Conservation (phyloP, 2,329 filamentous ascomycete species). For the Cytospora piceicola region DNA sequence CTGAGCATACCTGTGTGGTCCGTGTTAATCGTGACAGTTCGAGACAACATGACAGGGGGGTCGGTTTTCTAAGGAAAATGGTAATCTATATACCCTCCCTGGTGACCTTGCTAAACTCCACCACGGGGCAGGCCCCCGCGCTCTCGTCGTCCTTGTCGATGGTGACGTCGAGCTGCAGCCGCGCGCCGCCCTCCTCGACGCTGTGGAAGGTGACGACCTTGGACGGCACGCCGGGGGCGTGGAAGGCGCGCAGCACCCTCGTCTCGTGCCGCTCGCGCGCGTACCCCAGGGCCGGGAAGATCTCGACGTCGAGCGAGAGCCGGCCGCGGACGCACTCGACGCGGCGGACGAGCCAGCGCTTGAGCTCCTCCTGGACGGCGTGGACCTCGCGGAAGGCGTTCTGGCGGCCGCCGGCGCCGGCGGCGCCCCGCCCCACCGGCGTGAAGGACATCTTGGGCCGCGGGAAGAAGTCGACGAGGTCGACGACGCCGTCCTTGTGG, state of each 20-base stretch:
- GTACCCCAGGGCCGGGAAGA: conserved; percentile 76
- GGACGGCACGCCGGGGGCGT: conserved; percentile 49
- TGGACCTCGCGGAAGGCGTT: conserved; percentile 58
- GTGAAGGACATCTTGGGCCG: conserved; percentile 63
- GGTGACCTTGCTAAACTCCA: conserved; percentile 59
- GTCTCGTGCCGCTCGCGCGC: conserved; percentile 65
- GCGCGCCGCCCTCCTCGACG: conserved; percentile 40
- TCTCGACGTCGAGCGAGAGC: conserved; percentile 68
- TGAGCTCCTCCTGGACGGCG: conserved; percentile 63
- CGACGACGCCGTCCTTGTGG: conserved; percentile 73
- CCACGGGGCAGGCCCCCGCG: conserved; percentile 51
- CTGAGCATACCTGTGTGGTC: conserved; percentile 50
- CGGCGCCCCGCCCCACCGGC: background rate
- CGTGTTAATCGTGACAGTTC: background rate
- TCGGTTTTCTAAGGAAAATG: too few relatives aligned
- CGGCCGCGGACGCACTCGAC: conserved; percentile 73
- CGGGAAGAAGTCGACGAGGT: conserved; percentile 76
- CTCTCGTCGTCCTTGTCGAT: conserved; percentile 62
- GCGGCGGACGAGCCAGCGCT: conserved; percentile 71
- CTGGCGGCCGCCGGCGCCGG: conserved; percentile 36
- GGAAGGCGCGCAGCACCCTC: conserved; percentile 52
- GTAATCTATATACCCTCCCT: conserved; percentile 41
- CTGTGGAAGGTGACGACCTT: conserved; percentile 68
- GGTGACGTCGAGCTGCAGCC: conserved; percentile 70
- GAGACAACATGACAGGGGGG: too few relatives aligned